A percentile compares a stretch with the other conserved stretches of the same genome.
These are phyloP conservation scores for Dinochytrium kinnereticum DNA, from an alignment of 371 early-diverging fungal species.

Conservation along the genomic window DNA sequence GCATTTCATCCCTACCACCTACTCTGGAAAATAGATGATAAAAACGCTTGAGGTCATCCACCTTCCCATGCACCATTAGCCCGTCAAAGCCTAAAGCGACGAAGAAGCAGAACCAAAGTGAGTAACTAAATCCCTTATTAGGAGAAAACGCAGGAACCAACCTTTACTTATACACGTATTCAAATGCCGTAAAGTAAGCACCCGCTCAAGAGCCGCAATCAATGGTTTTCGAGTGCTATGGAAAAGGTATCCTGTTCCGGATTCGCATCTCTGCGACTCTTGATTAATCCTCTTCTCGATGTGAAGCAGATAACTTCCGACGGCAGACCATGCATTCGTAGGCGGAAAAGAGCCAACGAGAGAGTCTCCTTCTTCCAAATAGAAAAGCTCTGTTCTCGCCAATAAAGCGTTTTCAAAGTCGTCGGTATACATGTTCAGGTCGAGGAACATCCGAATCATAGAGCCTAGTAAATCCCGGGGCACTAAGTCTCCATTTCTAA, in stretches of 20 bases:
- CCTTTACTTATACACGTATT: slow-evolving; percentile 70
- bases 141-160: slow-evolving; percentile 30
- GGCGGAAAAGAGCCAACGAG: slow-evolving; percentile 39
- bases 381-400: slow-evolving; percentile 68
- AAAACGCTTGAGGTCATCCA: slow-evolving; percentile 65
- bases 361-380: slow-evolving; percentile 66
- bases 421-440: slow-evolving; percentile 70
- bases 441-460: slow-evolving; percentile 78
- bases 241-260: slow-evolving; percentile 51
- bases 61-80: slow-evolving; percentile 64
- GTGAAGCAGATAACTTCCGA: slow-evolving; percentile 69
- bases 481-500: slow-evolving; percentile 62
- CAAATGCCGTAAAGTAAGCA: slow-evolving; percentile 67
- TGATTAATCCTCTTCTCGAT: slow-evolving; percentile 61
- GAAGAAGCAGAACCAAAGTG: neutral
- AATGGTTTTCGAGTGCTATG: slow-evolving; percentile 56
- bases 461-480: slow-evolving; percentile 65
- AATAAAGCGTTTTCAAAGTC: slow-evolving; percentile 74
- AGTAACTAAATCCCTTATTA: neutral
- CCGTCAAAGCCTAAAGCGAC: slow-evolving; percentile 65
- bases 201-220: slow-evolving; percentile 62
- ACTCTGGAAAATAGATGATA: slow-evolving; percentile 63
- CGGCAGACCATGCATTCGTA: slow-evolving; percentile 24
- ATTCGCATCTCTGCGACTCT: slow-evolving; percentile 52
- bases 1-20: slow-evolving; percentile 35